phyloP scores from a whole-genome alignment of 768 basidiomycete species.

The Lentinula sp. region DNA sequence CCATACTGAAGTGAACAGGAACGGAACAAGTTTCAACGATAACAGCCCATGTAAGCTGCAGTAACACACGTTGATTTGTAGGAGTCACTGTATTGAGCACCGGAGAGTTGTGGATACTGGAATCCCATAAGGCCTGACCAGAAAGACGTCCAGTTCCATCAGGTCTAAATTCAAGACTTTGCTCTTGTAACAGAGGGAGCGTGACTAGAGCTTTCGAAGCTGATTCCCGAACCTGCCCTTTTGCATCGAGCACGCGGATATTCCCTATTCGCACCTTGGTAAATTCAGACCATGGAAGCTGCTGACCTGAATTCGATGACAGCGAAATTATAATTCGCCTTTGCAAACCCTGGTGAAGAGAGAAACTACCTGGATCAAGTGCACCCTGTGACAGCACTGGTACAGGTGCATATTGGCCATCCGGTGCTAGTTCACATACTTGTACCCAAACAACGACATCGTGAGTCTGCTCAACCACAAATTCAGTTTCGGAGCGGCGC shows the following conservation, averaged over 20 bases:
- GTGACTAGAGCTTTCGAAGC: slow-evolving; percentile 65
- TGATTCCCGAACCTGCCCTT: slow-evolving; percentile 77
- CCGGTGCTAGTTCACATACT: slow-evolving; percentile 78
- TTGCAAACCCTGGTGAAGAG: slow-evolving; percentile 90
- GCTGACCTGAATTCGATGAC: slow-evolving; percentile 82
- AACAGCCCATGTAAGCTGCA: slow-evolving; percentile 74
- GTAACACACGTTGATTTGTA: slow-evolving; percentile 67
- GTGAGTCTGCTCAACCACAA: slow-evolving; percentile 80
- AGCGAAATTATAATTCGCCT: slow-evolving; percentile 72
- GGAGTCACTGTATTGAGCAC: slow-evolving; percentile 84
- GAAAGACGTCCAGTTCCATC: slow-evolving; percentile 77
- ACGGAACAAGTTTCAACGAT: slow-evolving; percentile 80
- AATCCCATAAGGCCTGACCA: slow-evolving; percentile 86
- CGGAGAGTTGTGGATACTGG: slow-evolving; percentile 80
- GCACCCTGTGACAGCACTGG: slow-evolving; percentile 71
- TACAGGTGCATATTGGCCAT: slow-evolving; percentile 79
- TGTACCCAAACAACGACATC: slow-evolving; percentile 89
- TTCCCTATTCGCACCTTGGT: slow-evolving; percentile 75
- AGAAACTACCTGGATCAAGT: slow-evolving; percentile 82
- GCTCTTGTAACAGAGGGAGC: slow-evolving; percentile 69
- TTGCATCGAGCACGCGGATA: slow-evolving; percentile 77
- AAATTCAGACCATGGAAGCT: slow-evolving; percentile 83
- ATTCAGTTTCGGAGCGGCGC: slow-evolving; percentile 91
- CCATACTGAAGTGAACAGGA: slow-evolving; percentile 85
- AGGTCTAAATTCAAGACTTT: slow-evolving; percentile 66